These are phyloP conservation scores for Fusarium circinatum DNA, from an alignment of 2,329 filamentous ascomycete genomes.

Conservation along the genomic window DNA sequence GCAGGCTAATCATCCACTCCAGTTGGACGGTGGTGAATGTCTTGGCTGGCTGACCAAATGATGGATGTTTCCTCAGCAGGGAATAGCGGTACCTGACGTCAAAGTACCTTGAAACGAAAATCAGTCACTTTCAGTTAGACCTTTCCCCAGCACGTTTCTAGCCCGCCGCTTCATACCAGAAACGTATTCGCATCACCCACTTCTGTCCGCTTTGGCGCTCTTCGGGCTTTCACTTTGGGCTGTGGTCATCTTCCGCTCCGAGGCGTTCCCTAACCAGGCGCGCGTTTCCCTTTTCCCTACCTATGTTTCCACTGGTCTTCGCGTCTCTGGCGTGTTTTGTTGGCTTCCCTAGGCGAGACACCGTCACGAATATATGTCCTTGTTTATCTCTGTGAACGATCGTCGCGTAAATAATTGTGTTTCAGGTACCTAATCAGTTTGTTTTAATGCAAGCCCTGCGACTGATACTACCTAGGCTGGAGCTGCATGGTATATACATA, in stretches of 20 bases:
- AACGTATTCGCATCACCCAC: conserved; percentile 42
- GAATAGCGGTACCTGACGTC: conserved; percentile 20
- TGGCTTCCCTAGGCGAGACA: not conserved
- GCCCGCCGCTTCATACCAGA: conserved; percentile 40
- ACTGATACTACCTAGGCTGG: not conserved
- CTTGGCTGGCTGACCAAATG: conserved; percentile 21
- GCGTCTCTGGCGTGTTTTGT: conserved; percentile 20
- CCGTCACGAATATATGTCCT: conserved; percentile 6
- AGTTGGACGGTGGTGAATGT: conserved; percentile 7
- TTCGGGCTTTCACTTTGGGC: conserved; percentile 37
- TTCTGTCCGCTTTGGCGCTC: conserved; percentile 42
- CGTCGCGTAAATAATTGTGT: not conserved
- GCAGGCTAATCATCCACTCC: conserved; percentile 8
- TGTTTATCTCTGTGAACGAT: not conserved
- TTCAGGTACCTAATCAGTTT: not conserved
- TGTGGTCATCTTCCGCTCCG: conserved; percentile 19
- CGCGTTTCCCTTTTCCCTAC: conserved; percentile 32
- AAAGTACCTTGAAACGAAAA: conserved; percentile 38
- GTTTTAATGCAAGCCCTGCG: not conserved
- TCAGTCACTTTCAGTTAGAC: conserved; percentile 33
- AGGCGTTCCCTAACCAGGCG: conserved; percentile 34
- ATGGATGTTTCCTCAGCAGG: conserved; percentile 25
- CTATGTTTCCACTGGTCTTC: conserved; percentile 18
- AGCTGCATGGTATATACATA: not conserved
- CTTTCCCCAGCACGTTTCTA: conserved; percentile 39